phyloP scores from a whole-genome alignment of 345 rosid genomes.

The Hibiscus syriacus region DNA sequence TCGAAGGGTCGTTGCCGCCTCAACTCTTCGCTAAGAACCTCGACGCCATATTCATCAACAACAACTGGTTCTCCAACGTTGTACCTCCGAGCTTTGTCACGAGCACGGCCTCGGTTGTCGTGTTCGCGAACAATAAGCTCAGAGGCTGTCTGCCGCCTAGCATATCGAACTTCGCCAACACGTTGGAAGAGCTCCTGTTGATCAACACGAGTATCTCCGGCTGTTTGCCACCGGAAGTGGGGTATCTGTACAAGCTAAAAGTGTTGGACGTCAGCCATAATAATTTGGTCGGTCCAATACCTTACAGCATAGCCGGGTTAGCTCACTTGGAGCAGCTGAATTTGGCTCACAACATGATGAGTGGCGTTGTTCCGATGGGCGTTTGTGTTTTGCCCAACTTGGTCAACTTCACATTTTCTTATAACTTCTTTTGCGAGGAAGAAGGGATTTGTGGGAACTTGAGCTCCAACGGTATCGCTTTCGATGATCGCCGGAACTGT shows the following conservation, averaged over 20 bases:
- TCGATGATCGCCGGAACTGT: conserved; percentile 70
- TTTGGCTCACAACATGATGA: conserved; percentile 64
- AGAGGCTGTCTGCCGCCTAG: conserved; percentile 76
- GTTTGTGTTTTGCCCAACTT: conserved; percentile 65
- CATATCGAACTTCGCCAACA: conserved; percentile 52
- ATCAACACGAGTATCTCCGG: conserved; percentile 69
- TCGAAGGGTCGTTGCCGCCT: conserved; percentile 67
- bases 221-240: conserved; percentile 83
- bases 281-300: conserved; percentile 66
- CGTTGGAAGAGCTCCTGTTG: conserved; percentile 67
- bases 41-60: conserved; percentile 78
- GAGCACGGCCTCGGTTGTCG: conserved; percentile 61
- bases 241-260: conserved; percentile 62
- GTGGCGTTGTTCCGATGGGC: conserved; percentile 54
- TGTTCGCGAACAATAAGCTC: conserved; percentile 74
- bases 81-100: conserved; percentile 31
- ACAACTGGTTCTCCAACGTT: conserved; percentile 50
- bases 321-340: conserved; percentile 66
- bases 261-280: conserved; percentile 77
- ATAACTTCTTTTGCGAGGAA: conserved; percentile 80
- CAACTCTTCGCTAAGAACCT: conserved; percentile 47
- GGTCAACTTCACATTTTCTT: conserved; percentile 54
- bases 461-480: conserved; percentile 42
- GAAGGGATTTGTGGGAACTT: conserved; percentile 65
- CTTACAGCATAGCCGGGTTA: conserved; percentile 77